phyloP scores from a whole-genome alignment of 768 basidiomycete genomes.

The Dictyophora rubrovolvata region DNA sequence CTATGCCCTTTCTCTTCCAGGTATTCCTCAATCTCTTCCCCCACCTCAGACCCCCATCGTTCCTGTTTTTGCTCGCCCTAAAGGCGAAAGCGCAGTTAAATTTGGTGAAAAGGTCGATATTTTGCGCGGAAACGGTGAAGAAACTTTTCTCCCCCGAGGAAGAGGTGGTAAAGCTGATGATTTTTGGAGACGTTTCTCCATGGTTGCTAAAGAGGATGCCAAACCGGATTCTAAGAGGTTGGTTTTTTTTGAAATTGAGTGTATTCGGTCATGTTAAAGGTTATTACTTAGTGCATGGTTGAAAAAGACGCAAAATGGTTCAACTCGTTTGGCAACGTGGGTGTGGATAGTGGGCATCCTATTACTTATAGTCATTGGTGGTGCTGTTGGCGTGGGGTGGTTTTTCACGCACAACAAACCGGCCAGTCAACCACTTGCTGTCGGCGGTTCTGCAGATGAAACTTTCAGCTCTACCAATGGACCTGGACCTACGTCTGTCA shows the following conservation, averaged over 20 bases:
- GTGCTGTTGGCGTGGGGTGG: conserved; percentile 50
- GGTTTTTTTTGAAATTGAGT: conserved; percentile 12
- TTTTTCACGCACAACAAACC: conserved; percentile 44
- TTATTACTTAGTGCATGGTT: conserved; percentile 48
- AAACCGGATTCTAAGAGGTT: conserved; percentile 37
- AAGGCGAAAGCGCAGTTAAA: conserved; percentile 32
- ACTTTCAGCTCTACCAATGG: conserved; percentile 13
- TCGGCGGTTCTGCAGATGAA: conserved; percentile 55
- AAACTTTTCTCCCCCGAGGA: conserved; percentile 52
- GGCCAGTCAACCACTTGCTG: conserved; percentile 39
- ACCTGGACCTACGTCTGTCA: conserved; percentile 10
- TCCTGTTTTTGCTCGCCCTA: conserved; percentile 66
- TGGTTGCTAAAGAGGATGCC: conserved; percentile 63
- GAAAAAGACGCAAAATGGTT: conserved; percentile 45
- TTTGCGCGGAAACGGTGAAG: conserved; percentile 60
- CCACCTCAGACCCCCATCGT: conserved; percentile 72
- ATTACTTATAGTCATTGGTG: conserved; percentile 46
- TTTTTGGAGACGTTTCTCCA: conserved; percentile 81
- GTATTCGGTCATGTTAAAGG: background rate
- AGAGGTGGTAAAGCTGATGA: conserved; percentile 65
- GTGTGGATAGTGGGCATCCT: conserved; percentile 60
- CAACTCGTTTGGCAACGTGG: conserved; percentile 48
- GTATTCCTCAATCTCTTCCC: conserved; percentile 54
- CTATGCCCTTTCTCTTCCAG: background rate
- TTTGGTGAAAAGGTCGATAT: conserved; percentile 42